A percentile compares a stretch with the other conserved stretches of the same genome.
Conservation (phyloP, 108 stramenopile species). For the Cyclotella distinguenda region DNA sequence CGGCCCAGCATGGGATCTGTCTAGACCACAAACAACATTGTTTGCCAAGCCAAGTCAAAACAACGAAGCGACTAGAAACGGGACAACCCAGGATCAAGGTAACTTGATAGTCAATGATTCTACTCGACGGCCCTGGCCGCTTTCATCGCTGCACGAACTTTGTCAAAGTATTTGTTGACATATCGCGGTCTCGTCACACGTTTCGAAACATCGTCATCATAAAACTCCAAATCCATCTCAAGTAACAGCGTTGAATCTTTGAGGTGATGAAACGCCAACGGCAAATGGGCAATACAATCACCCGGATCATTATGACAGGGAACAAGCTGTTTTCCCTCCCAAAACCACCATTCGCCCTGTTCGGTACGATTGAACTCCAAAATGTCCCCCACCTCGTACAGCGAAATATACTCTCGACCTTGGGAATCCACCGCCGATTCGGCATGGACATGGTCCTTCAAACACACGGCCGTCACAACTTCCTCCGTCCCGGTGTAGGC, state of each 20-base stretch:
- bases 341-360: conserved; percentile 45
- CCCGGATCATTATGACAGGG: conserved; percentile 27
- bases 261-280: conserved; percentile 30
- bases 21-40: too few species aligned
- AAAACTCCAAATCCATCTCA: conserved; percentile 40
- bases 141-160: conserved; percentile 28
- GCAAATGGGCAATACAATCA: conserved; percentile 38
- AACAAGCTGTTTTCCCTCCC: conserved; percentile 24
- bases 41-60: too few species aligned
- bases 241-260: conserved; percentile 13
- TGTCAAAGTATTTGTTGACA: conserved; percentile 26
- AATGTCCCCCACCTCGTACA: conserved; percentile 9
- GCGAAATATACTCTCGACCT: conserved; percentile 29
- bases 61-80: too few species aligned
- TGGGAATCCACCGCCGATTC: conserved; percentile 23
- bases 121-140: conserved; percentile 5
- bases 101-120: too few species aligned
- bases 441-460: conserved; percentile 23
- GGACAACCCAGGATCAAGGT: too few species aligned
- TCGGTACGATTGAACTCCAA: conserved; percentile 27
- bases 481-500: conserved; percentile 37
- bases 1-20: too few species aligned
- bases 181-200: conserved; percentile 1
- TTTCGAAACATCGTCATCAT: conserved; percentile 5
- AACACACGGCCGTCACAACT: conserved; percentile 34